Evolutionary conservation across 148 eudicot genomes (phyloP), one percentile per base, ranked within the genome.

Genomic region (Suaeda aralocaspica): DNA sequence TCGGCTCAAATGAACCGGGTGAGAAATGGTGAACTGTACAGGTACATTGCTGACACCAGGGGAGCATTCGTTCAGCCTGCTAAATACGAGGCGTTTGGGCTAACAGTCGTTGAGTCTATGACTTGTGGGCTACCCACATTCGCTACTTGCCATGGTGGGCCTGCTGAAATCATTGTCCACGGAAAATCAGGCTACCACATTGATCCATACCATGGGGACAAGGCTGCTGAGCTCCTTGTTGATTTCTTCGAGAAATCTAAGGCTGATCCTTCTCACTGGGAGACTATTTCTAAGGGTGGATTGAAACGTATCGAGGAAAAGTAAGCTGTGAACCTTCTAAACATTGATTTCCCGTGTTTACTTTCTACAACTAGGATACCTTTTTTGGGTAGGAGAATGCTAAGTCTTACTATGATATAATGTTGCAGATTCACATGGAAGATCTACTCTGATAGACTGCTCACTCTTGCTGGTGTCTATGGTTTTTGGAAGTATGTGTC

Each of bases 401-500:
- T 68, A 24, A 68, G 7, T 19, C 22, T 60, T 58, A 3, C 39
- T 24, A 2, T 60, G 18, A n/a, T 26, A 28, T 44, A 1, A 10
- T 22, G 67, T 65, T 74, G 52, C 68, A 93, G 98, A 74, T 94
- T 86, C 71, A 94, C 99, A 31, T 94, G 99, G 99, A 85, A 94
- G 82, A 94, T 94, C 15, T 94, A 94, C 76, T 91, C 97, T 0
- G 88, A 87, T 67, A 84, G 96, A 84, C 80, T 94, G 51, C 77
- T 94, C 79, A 94, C 97, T 5, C 77, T 94, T 56, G 88, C 99
- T 26, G 99, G 97, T 15, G 99, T 94, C 36, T 94, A 94, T 42
- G 99, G 99, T 12, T 94, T 94, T 79, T 94, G 99, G 99, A 94
- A 94, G 74, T 81, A 94, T 15, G 97, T 91, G 25, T 89, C 97